Evolutionary conservation across 139 green algal genomes (phyloP), one percentile per base, ranked within the genome.

Genomic region (Chlorella sp.): DNA sequence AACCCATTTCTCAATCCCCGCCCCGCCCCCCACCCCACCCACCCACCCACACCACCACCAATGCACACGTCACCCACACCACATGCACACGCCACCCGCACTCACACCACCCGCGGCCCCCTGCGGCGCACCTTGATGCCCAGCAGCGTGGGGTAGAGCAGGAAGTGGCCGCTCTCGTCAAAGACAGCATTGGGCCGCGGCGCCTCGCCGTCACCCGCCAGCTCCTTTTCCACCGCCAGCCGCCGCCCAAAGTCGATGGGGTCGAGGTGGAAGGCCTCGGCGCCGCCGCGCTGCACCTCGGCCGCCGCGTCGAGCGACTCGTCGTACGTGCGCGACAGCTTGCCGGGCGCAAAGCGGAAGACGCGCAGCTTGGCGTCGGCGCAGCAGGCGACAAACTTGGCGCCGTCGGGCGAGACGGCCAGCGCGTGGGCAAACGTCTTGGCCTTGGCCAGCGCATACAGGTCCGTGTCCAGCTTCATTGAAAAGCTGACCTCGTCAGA

Each of bases 111-210:
- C n/a, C n/a, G n/a, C n/a, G n/a, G n/a, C n/a, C n/a, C n/a, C n/a
- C n/a, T n/a, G n/a, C n/a, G n/a, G n/a, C n/a, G n/a, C 56, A 96
- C 90, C 86, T 98, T 98, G 80, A 98, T 93, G 31, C 96, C 96
- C 46, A 98, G 80, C 60, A 98, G 82, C 0, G 86, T 95, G 15
- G 91, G 53, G 79, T 97, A 98, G 33, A 99, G 77, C 46, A 99
- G 50, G 73, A 97, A 95, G 80, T 98, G 93, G 66, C 93, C 90
- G 58, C 77, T 94, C 66, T 98, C 91, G 80, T 99, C 96, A 83
- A 99, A 99, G 8, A 97, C 69, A 7, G 83, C 92, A 70, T 95
- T 98, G 15, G 91, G 87, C 5, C 56, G 27, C 6, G 88, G 87
- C 11, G 82, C 79, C 70, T 80, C 78, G 45, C 67, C 56, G 41